Conservation (phyloP, 805 yeast genomes). For the Candida rishiriensis region DNA sequence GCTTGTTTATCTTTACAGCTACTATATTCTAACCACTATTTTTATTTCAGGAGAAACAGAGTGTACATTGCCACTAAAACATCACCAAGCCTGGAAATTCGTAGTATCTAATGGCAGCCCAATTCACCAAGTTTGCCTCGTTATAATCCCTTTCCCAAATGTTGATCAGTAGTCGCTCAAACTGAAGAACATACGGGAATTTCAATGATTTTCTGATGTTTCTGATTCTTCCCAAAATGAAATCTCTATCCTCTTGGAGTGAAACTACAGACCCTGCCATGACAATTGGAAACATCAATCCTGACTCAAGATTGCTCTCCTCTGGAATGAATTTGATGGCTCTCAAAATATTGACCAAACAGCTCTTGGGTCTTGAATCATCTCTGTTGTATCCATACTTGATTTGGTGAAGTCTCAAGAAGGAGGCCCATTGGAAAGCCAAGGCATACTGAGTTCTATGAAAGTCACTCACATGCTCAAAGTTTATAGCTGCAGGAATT, state of each 20-base stretch:
- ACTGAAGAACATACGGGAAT: conserved; percentile 26
- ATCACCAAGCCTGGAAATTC: conserved; percentile 29
- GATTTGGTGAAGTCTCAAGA: conserved; percentile 27
- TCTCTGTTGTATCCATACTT: conserved; percentile 25
- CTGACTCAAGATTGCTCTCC: conserved; percentile 24
- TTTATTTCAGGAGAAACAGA: too few species aligned
- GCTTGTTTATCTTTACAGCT: too few species aligned
- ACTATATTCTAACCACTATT: too few species aligned
- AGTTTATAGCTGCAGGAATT: conserved; percentile 15
- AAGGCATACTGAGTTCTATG: conserved; percentile 23
- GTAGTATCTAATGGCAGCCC: conserved; percentile 29
- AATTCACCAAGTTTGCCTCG: conserved; percentile 25
- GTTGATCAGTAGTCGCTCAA: conserved; percentile 21
- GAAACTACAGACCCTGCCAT: conserved; percentile 29
- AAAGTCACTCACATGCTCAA: conserved; percentile 17
- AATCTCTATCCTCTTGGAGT: conserved; percentile 17
- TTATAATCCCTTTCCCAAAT: conserved; percentile 24
- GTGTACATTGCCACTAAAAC: conserved; percentile 15
- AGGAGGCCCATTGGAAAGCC: conserved; percentile 29
- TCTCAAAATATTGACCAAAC: conserved; percentile 22
- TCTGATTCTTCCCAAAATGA: conserved; percentile 19
- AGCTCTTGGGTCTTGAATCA: conserved; percentile 23
- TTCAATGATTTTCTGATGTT: conserved; percentile 18
- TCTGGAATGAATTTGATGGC: conserved; percentile 21
- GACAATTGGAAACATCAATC: conserved; percentile 25